Percentiles rank a stretch among this genome's conserved stretches.
phyloP scores from a whole-genome alignment of 352 stramenopile genomes.

The Pythium brassicae region DNA sequence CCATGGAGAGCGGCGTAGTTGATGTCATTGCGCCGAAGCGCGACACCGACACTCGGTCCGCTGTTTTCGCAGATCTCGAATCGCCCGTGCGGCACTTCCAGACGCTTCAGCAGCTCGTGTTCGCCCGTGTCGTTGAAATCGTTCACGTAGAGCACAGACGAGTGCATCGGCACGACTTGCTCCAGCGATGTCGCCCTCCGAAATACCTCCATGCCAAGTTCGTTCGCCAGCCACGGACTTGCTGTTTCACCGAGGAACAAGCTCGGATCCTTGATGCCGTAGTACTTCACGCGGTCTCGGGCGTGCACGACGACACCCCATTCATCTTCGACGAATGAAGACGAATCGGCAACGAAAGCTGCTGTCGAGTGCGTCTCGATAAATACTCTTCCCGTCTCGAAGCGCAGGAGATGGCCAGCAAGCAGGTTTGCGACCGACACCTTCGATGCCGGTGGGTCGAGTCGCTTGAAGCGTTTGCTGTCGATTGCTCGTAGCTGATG shows the following conservation, averaged over 20 bases:
- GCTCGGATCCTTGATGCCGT: not conserved
- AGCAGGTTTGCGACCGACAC: constrained; percentile 1
- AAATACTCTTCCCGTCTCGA: not conserved
- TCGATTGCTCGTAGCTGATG: not conserved
- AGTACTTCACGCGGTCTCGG: not conserved
- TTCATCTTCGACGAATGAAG: too few relatives aligned
- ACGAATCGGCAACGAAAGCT: too few relatives aligned
- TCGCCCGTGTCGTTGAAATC: not conserved
- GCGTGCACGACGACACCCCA: not conserved
- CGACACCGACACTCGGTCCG: not conserved
- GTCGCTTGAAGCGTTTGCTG: not conserved
- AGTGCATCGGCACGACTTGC: not conserved
- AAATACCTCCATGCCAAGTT: constrained; percentile 1
- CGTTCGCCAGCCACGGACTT: too few relatives aligned
- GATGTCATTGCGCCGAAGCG: constrained; percentile 2
- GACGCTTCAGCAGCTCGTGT: not conserved
- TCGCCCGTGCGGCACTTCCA: constrained; percentile 1
- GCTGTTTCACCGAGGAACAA: not conserved
- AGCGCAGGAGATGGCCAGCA: not conserved
- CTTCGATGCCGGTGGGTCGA: not conserved
- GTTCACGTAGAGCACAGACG: constrained; percentile 1
- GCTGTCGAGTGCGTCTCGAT: constrained; percentile 4
- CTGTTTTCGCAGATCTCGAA: constrained; percentile 1
- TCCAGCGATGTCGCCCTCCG: not conserved
- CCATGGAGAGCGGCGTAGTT: constrained; percentile 1